Percentiles rank a stretch among this genome's conserved stretches.
These are phyloP conservation scores for Nasturtium officinale DNA, from an alignment of 345 rosid species.

Conservation along the genomic window DNA sequence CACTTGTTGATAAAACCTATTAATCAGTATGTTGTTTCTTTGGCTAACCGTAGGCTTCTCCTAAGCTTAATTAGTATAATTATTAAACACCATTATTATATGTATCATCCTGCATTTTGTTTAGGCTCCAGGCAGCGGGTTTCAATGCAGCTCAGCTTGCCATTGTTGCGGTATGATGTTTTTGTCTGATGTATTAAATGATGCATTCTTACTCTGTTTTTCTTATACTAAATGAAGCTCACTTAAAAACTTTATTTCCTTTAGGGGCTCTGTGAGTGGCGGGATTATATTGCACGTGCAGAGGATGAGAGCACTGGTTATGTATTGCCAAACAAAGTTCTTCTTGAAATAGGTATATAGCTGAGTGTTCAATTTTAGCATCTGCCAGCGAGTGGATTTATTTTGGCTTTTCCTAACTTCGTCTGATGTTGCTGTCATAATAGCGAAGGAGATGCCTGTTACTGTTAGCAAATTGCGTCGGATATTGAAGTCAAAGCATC, in stretches of 20 bases:
- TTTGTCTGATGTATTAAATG: constrained; percentile 10
- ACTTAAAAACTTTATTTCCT: constrained; percentile 11
- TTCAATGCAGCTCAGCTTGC: constrained; percentile 86
- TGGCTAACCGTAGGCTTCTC: neutral
- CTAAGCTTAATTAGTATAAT: neutral
- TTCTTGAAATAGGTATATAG: constrained; percentile 81
- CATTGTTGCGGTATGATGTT: constrained; percentile 63
- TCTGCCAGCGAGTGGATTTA: constrained; percentile 15
- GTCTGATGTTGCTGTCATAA: constrained; percentile 34
- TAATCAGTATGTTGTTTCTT: neutral
- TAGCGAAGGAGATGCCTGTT: constrained; percentile 91
- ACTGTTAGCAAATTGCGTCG: constrained; percentile 62
- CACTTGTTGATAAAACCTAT: constrained; percentile 9
- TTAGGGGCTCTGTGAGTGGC: constrained; percentile 90
- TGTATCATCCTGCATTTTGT: constrained; percentile 27
- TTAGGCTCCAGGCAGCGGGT: constrained; percentile 72
- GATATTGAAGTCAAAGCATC: constrained; percentile 65
- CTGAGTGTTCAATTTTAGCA: constrained; percentile 9
- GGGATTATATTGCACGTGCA: constrained; percentile 79
- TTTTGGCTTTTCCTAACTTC: constrained; percentile 22
- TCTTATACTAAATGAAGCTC: constrained; percentile 28
- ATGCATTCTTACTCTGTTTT: constrained; percentile 1
- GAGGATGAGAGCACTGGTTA: constrained; percentile 98
- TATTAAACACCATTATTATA: constrained; percentile 11
- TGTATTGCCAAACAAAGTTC: constrained; percentile 84